Evolutionary conservation across 148 eudicot species (phyloP), one percentile per base, ranked within the genome.

Genomic region (Nepenthes gracilis): DNA sequence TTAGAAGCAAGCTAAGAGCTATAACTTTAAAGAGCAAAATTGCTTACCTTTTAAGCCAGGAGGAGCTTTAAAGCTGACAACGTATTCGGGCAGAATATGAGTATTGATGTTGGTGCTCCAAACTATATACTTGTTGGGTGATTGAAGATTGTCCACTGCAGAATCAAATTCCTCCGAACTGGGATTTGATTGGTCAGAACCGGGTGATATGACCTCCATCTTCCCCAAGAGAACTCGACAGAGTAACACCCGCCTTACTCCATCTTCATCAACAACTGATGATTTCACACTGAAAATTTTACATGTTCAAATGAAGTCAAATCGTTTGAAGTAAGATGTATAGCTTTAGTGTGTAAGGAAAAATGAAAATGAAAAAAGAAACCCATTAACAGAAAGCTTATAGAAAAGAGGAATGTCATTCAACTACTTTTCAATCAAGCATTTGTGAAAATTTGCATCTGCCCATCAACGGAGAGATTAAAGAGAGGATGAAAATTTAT

Each of bases 191-290:
- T 85, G 82, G 37, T n/a, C 56, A 5, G 87, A 81, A 36, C 81
- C 84, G 14, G 69, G 37, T 23, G 35, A 56, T 43, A 81, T 66
- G 49, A 60, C 64, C 64, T 83, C 84, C 47, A 37, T 63, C 1
- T 63, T 80, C 43, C 87, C 90, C 54, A 87, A 1, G 9, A 91
- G 59, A 56, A 81, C 90, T 14, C 84, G 86, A 60, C 96, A 91
- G 14, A 91, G 82, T 40, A 83, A 23, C 8, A 80, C 53, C 59
- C 85, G 90, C 57, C 66, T 80, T 32, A 92, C 14, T 0, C 90
- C 97, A 66, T 85, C 75, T 4, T 85, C 78, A 52, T 83, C 90
- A 8, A 56, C 55, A 12, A 53, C 53, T 15, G 85, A 62, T 5
- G 76, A 62, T 64, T 75, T 66, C 66, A 83, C 64, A 66, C 95